Percentiles rank a stretch among this genome's conserved stretches.
These are phyloP conservation scores for Aspergillus novofumigatus DNA, from an alignment of 2,329 filamentous ascomycete genomes.

Conservation along the genomic window DNA sequence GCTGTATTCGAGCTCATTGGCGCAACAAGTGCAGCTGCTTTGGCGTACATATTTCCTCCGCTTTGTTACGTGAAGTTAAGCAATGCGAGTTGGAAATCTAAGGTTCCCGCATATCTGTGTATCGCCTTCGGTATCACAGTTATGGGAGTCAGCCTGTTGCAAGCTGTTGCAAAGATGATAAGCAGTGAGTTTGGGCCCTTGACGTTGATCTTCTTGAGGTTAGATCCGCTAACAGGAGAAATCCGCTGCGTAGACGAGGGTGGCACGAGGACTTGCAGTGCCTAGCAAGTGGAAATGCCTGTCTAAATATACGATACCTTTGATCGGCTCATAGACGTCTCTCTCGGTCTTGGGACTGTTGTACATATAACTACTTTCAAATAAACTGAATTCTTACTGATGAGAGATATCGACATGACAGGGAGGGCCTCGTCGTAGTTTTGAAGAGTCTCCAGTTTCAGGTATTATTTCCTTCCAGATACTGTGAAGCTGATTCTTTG, in stretches of 20 bases:
- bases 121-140: slow-evolving; percentile 76
- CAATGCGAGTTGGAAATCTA: slow-evolving; percentile 68
- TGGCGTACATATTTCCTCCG: slow-evolving; percentile 93
- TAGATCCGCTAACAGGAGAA: slow-evolving; percentile 9
- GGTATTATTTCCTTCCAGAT: background rate
- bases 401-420: background rate
- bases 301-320: background rate
- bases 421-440: background rate
- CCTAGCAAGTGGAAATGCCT: slow-evolving; percentile 8
- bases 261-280: slow-evolving; percentile 27
- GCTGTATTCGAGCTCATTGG: slow-evolving; percentile 95
- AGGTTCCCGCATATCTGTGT: slow-evolving; percentile 64
- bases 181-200: slow-evolving; percentile 30
- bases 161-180: slow-evolving; percentile 66
- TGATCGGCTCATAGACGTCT: background rate
- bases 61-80: slow-evolving; percentile 93
- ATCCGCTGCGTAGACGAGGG: slow-evolving; percentile 28
- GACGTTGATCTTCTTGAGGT: background rate
- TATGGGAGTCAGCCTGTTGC: slow-evolving; percentile 74
- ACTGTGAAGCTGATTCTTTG: background rate
- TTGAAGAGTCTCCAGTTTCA: background rate
- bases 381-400: background rate
- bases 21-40: slow-evolving; percentile 85
- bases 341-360: background rate
- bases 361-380: slow-evolving; percentile 7